phyloP scores from a whole-genome alignment of 2,329 filamentous ascomycete species.

The Chaetomium olivaceum region DNA sequence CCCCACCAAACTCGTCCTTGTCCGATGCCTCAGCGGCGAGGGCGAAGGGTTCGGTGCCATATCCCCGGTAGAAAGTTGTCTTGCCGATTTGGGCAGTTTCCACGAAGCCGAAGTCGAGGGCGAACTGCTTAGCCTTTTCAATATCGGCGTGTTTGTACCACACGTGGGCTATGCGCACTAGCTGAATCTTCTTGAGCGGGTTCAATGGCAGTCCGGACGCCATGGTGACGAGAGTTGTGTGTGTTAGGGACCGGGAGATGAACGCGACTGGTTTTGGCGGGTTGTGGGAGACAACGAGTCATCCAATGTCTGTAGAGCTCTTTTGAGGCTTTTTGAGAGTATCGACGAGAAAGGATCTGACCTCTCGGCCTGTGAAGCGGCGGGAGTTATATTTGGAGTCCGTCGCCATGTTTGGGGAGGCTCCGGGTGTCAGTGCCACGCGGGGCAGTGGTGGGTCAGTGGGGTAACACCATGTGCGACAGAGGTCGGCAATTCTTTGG shows the following conservation, averaged over 20 bases:
- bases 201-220: constrained; percentile 19
- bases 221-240: constrained; percentile 10
- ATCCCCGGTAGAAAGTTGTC: constrained; percentile 61
- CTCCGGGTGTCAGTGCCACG: not conserved
- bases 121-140: constrained; percentile 44
- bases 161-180: constrained; percentile 46
- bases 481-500: constrained; percentile 21
- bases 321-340: not conserved
- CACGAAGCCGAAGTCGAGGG: constrained; percentile 52
- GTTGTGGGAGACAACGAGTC: not conserved
- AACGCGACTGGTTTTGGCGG: too few relatives aligned
- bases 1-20: constrained; percentile 56
- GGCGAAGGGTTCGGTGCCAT: constrained; percentile 61
- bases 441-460: constrained; percentile 25
- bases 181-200: constrained; percentile 37
- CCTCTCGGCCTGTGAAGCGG: not conserved
- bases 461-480: constrained; percentile 5
- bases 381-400: constrained; percentile 29
- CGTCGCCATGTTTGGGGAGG: constrained; percentile 7
- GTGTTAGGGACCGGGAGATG: not conserved
- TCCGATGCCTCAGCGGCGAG: constrained; percentile 53
- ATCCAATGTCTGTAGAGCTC: not conserved
- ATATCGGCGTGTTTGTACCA: constrained; percentile 51
- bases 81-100: constrained; percentile 43
- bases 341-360: not conserved